Percentiles rank a stretch among this genome's conserved stretches.
phyloP scores from a whole-genome alignment of 2,329 filamentous ascomycete genomes.

The Arthroderma sp. region DNA sequence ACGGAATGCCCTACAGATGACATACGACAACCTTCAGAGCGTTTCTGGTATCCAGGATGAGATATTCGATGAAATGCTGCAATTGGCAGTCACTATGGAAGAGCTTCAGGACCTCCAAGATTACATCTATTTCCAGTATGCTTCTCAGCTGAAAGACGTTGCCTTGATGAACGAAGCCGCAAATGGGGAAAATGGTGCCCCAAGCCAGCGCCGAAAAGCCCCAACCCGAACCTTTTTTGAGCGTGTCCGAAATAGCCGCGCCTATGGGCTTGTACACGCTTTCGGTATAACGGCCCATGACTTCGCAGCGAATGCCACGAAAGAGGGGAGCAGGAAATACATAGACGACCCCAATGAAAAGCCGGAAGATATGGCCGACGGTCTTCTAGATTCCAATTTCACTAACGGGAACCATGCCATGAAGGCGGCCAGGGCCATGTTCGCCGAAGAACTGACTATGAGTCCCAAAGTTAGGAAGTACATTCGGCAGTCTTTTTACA shows the following conservation, averaged over 20 bases:
- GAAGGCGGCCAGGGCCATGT: slow-evolving; percentile 70
- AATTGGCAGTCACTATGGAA: slow-evolving; percentile 70
- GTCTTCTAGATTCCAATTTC: slow-evolving; percentile 58
- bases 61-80: slow-evolving; percentile 71
- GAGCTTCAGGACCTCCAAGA: slow-evolving; percentile 95
- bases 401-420: slow-evolving; percentile 63
- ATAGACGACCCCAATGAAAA: slow-evolving; percentile 70
- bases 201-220: slow-evolving; percentile 67
- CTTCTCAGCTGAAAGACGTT: slow-evolving; percentile 68
- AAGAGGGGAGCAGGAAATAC: slow-evolving; percentile 62
- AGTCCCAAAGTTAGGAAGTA: slow-evolving; percentile 83
- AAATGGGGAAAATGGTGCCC: slow-evolving; percentile 45
- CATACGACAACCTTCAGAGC: slow-evolving; percentile 58
- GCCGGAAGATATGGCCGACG: slow-evolving; percentile 79
- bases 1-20: slow-evolving; percentile 69
- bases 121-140: slow-evolving; percentile 90
- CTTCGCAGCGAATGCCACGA: slow-evolving; percentile 73
- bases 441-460: slow-evolving; percentile 75
- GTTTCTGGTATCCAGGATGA: slow-evolving; percentile 55
- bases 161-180: slow-evolving; percentile 43
- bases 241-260: slow-evolving; percentile 64
- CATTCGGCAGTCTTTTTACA: slow-evolving; percentile 71
- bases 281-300: slow-evolving; percentile 84
- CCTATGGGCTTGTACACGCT: slow-evolving; percentile 70
- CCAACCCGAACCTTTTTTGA: slow-evolving; percentile 70